These are phyloP conservation scores for Salix suchowensis DNA, from an alignment of 345 rosid genomes.

Conservation along the genomic window DNA sequence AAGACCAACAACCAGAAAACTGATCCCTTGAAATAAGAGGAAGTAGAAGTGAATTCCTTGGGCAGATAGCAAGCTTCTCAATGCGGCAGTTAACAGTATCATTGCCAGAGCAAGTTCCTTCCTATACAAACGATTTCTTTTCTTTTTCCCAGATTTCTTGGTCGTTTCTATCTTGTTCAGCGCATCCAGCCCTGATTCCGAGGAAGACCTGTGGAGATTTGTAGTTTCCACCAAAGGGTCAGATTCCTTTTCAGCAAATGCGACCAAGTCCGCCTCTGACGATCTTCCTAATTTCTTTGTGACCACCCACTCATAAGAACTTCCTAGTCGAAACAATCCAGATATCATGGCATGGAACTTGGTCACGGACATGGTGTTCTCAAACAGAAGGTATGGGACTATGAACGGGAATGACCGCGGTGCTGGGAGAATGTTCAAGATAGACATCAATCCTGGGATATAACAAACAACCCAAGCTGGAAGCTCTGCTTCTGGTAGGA, in stretches of 20 bases:
- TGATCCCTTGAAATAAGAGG: slow-evolving; percentile 80
- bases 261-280: slow-evolving; percentile 81
- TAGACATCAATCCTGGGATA: slow-evolving; percentile 76
- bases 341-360: slow-evolving; percentile 96
- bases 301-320: slow-evolving; percentile 90
- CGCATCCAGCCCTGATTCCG: slow-evolving; percentile 63
- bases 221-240: slow-evolving; percentile 35
- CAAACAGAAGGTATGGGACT: slow-evolving; percentile 89
- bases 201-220: slow-evolving; percentile 46
- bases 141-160: slow-evolving; percentile 40
- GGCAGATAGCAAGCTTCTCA: slow-evolving; percentile 76
- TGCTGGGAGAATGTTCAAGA: slow-evolving; percentile 76
- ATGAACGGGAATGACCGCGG: slow-evolving; percentile 85
- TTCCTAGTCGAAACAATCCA: slow-evolving; percentile 71
- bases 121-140: slow-evolving; percentile 58
- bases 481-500: slow-evolving; percentile 81
- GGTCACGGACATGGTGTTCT: slow-evolving; percentile 96
- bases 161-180: slow-evolving; percentile 52
- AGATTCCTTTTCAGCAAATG: slow-evolving; percentile 56
- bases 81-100: slow-evolving; percentile 60
- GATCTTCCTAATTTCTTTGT: slow-evolving; percentile 91
- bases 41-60: slow-evolving; percentile 90
- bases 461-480: slow-evolving; percentile 95
- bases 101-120: slow-evolving; percentile 72
- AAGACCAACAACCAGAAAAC: slow-evolving; percentile 76